Base-by-base conservation (phyloP, 768 basidiomycete species). In the Cystofilobasidium capitatum region DNA sequence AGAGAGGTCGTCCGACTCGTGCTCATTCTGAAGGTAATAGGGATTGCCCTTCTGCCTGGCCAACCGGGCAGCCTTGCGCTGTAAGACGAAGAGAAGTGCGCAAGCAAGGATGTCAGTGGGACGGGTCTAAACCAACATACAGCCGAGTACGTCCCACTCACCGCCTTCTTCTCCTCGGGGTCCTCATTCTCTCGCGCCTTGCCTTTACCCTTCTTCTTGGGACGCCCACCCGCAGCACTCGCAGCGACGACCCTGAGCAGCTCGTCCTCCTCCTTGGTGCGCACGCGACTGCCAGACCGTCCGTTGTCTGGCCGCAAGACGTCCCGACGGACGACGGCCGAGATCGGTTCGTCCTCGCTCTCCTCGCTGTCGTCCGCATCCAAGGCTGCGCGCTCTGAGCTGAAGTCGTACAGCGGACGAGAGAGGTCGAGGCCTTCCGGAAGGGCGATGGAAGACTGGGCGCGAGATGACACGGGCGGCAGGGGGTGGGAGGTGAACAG, bases 351-450 rank as follows among this genome's bases (percentile, higher is more conserved):
- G 13, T 66, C 71, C 40, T 71, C 74, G 26, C 59, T 71, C 39
- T 69, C 71, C 14, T 66, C 71, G 22, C 66, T 70, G 24, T 42
- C 42, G 7, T 73, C 71, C 7, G 66, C 39, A 7, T 71, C 71
- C 12, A 69, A 70, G 33, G 69, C 62, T 1, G 67, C 66, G 1
- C 62, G 47, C 1, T 67, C 69, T 16, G 51, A 24, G 10, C 57
- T 22, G n/a, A 42, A 51, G 33, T 55, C 73, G 72, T n/a, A 74
- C 72, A 96, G 86, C 85, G 90, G 92, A 0, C 80, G 77, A 70
- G 96, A 89, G 5, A 98, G 81, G 76, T 97, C 85, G 37, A 98
- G 79, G 1, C 86, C 91, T 3, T 88, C 88, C 0, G 96, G 96
- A 2, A 89, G 71, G 7, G 83, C 82, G 0, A 98, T 87, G 67